Base-by-base conservation (phyloP, 129 eudicot genomes). In the Pulicaria dysenterica region DNA sequence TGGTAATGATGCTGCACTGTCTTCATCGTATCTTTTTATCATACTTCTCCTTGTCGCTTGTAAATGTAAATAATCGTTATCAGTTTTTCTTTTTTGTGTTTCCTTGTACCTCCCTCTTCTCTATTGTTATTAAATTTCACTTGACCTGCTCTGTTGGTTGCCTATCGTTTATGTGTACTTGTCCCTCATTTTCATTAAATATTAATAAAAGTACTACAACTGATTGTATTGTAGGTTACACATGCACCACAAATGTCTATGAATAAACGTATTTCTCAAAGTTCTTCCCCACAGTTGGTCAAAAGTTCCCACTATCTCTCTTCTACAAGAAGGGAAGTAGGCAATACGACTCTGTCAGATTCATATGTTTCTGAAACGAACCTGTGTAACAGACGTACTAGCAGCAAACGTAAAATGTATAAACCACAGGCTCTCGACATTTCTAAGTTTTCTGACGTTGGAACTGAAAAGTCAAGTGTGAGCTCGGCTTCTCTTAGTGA, bases 381-480 rank as follows among this genome's bases (percentile, higher is more conserved):
- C 59, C 81, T 74, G 34, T 77, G 66, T 38, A 74, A 73, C 62
- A 61, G 65, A 57, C 70, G 79, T 66, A 82, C 92, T 3, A 84
- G 89, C 80, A 88, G 83, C 95, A 87, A 84, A 75, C 96, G 93
- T 57, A 90, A 94, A 79, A 72, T 67, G 78, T 61, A 73, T 59
- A 89, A 86, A 75, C 85, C 88, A 6, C 67, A 85, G 69, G 70
- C 68, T 56, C 72, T 58, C n/a, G 67, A 72, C 69, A 76, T 84
- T 67, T 34, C 77, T 58, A 88, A 76, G 51, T 68, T 66, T 43
- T 67, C 85, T 63, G 88, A 81, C 38, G 83, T 53, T 57, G 71
- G 75, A 57, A 58, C 51, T 64, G 86, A 84, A 58, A 76, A 67
- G 75, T 58, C 83, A 72, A 77, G 53, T 47, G 43, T 46, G 54